Evolutionary conservation across 441 rosid species (phyloP).

Genomic region (Biscutella laevigata): DNA sequence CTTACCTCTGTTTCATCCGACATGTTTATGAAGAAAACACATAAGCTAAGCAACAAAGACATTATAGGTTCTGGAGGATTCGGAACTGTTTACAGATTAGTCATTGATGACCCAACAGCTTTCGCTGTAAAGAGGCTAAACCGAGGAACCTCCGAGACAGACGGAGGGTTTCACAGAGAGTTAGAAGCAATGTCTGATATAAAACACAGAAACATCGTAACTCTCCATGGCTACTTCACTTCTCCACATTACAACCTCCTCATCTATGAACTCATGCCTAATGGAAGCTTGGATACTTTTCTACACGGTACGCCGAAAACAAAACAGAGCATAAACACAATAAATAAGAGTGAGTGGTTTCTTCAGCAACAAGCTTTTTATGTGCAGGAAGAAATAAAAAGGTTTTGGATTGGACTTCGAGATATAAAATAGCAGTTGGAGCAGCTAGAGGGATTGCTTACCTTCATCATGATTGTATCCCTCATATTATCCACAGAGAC

Average conservation of each 20-base stretch:
- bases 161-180: slow-evolving; percentile 69
- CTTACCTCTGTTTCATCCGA: slow-evolving; percentile 46
- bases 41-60: slow-evolving; percentile 61
- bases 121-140: slow-evolving; percentile 75
- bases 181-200: slow-evolving; percentile 79
- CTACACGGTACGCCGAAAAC: slow-evolving; percentile 40
- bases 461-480: slow-evolving; percentile 84
- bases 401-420: slow-evolving; percentile 54
- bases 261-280: slow-evolving; percentile 80
- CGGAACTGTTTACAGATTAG: slow-evolving; percentile 67
- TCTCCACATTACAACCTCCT: slow-evolving; percentile 61
- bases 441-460: slow-evolving; percentile 84
- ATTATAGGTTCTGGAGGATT: slow-evolving; percentile 72
- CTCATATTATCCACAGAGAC: slow-evolving; percentile 83
- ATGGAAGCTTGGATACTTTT: slow-evolving; percentile 59
- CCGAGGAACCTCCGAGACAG: slow-evolving; percentile 62
- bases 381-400: slow-evolving; percentile 38
- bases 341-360: background rate
- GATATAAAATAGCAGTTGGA: slow-evolving; percentile 69
- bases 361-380: background rate
- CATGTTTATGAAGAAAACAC: slow-evolving; percentile 46
- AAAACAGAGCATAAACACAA: background rate
- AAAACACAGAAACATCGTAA: slow-evolving; percentile 75
- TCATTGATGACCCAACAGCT: slow-evolving; percentile 39
- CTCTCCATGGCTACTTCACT: slow-evolving; percentile 69